Percentiles rank a stretch among this genome's conserved stretches.
Conservation (phyloP, 441 rosid species). For the Breynia disticha region DNA sequence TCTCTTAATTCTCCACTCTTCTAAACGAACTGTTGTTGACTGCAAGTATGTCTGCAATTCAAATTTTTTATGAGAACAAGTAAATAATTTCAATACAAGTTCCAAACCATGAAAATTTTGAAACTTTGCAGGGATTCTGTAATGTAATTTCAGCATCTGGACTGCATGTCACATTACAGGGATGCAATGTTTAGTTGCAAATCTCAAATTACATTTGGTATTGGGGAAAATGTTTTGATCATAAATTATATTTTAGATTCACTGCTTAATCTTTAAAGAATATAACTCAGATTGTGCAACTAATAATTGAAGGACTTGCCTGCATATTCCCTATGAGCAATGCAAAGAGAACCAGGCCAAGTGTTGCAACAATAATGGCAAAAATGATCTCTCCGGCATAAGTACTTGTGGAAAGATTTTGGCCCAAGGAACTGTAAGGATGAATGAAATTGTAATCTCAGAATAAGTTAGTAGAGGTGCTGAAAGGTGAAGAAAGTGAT, state of each 20-base stretch:
- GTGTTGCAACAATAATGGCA: slow-evolving; percentile 57
- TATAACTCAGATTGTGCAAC: no score
- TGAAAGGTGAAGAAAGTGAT: no score
- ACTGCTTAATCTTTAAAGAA: no score
- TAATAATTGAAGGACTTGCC: slow-evolving; percentile 25
- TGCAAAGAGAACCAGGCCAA: slow-evolving; percentile 76
- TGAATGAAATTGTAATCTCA: slow-evolving; percentile 5
- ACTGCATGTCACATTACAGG: no score
- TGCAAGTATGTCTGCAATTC: slow-evolving; percentile 63
- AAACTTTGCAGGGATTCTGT: no score
- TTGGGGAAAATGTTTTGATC: no score
- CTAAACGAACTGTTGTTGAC: slow-evolving; percentile 69
- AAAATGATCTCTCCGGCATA: slow-evolving; percentile 60
- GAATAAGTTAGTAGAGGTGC: not conserved
- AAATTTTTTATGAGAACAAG: slow-evolving; percentile 4
- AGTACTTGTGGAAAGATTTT: slow-evolving; percentile 58
- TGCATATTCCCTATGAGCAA: slow-evolving; percentile 92
- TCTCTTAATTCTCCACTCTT: slow-evolving; percentile 83
- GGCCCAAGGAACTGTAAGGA: slow-evolving; percentile 66
- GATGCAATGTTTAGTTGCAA: no score
- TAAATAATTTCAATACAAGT: not conserved
- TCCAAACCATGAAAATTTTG: no score
- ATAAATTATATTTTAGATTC: no score
- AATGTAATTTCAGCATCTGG: no score
- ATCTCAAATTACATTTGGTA: no score